phyloP scores from a whole-genome alignment of 805 yeast genomes.

The Candida stauntonica region DNA sequence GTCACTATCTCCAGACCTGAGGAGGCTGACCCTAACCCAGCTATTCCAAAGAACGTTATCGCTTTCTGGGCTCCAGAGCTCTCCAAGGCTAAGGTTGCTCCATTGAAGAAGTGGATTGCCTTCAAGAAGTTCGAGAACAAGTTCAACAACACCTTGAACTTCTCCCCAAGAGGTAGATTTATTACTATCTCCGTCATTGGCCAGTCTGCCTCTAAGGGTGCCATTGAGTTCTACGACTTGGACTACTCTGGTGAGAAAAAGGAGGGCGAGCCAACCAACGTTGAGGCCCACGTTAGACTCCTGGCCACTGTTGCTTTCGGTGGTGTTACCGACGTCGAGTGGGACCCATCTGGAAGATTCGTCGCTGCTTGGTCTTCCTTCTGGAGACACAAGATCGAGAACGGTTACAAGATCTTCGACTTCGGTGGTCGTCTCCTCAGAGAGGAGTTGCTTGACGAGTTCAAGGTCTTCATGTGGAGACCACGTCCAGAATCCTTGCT shows the following conservation, averaged over 20 bases:
- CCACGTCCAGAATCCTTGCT: constrained; percentile 87
- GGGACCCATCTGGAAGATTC: constrained; percentile 97
- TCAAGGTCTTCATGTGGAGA: constrained; percentile 93
- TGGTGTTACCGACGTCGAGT: constrained; percentile 77
- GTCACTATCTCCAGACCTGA: constrained; percentile 66
- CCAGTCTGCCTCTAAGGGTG: constrained; percentile 47
- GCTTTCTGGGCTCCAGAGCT: constrained; percentile 83
- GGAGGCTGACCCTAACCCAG: constrained; percentile 48
- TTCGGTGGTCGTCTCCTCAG: constrained; percentile 72
- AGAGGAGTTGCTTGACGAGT: constrained; percentile 75
- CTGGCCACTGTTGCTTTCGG: constrained; percentile 59
- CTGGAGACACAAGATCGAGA: constrained; percentile 80
- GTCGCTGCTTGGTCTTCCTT: constrained; percentile 83
- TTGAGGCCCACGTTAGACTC: constrained; percentile 28
- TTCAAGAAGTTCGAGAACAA: constrained; percentile 56
- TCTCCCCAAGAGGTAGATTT: constrained; percentile 94
- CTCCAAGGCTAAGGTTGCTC: constrained; percentile 38
- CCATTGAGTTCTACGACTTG: constrained; percentile 80
- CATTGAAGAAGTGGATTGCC: constrained; percentile 51
- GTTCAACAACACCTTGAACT: constrained; percentile 65
- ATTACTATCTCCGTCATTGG: constrained; percentile 47
- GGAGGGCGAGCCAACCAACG: constrained; percentile 37
- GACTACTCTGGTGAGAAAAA: constrained; percentile 72
- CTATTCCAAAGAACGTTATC: constrained; percentile 60
- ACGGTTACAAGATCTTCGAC: constrained; percentile 87